Percentiles rank a stretch among this genome's conserved stretches.
Conservation (phyloP, 768 basidiomycete species). For the Psilocybe tampanensis region DNA sequence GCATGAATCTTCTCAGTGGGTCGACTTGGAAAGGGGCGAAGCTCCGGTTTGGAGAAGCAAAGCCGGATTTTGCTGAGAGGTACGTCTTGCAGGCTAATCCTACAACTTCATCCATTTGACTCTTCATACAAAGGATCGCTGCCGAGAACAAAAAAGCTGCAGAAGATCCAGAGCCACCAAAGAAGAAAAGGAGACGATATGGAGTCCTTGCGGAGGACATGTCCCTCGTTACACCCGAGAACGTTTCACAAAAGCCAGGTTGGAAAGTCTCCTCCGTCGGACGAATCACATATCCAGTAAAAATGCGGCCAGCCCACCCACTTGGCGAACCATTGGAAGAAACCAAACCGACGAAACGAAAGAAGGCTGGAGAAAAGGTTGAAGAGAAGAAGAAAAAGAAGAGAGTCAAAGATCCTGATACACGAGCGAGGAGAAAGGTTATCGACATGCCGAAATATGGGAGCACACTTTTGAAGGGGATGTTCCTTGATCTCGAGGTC, state of each 20-base stretch:
- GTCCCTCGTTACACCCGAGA: conserved; percentile 62
- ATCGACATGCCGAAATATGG: conserved; percentile 79
- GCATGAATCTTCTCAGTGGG: conserved; percentile 76
- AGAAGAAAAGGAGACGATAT: conserved; percentile 44
- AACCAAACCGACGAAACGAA: conserved; percentile 21
- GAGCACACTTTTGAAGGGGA: conserved; percentile 68
- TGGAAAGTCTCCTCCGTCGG: conserved; percentile 76
- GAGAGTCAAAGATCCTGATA: conserved; percentile 49
- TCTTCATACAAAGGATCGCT: conserved; percentile 23
- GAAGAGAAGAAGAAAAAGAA: conserved; percentile 44
- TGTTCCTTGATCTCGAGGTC: conserved; percentile 56
- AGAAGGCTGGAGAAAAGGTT: conserved; percentile 16
- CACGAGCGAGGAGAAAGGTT: conserved; percentile 58
- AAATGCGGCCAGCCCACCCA: conserved; percentile 71
- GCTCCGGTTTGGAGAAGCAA: conserved; percentile 82
- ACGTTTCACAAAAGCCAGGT: conserved; percentile 50
- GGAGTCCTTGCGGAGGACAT: conserved; percentile 59
- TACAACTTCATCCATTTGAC: neutral
- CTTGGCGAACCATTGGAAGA: conserved; percentile 40
- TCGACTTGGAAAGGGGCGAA: conserved; percentile 90
- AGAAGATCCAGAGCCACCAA: conserved; percentile 40
- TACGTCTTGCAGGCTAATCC: conserved; percentile 28
- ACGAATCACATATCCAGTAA: conserved; percentile 63
- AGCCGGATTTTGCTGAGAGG: conserved; percentile 71
- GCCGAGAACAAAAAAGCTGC: conserved; percentile 26